Base-by-base conservation (phyloP, 768 basidiomycete species). In the Cyclocybe aegerita region DNA sequence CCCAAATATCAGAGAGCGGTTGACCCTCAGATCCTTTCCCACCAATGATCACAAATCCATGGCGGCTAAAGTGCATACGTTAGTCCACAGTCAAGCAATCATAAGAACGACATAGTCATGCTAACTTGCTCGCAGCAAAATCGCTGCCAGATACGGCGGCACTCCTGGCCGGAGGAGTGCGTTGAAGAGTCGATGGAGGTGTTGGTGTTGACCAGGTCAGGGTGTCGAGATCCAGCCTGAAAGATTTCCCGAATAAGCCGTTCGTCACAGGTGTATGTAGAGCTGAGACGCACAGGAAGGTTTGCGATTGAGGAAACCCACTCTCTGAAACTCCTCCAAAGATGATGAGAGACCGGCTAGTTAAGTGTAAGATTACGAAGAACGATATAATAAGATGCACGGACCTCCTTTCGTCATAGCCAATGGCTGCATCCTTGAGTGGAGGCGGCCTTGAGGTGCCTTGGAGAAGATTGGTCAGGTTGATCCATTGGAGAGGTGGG, bases 71-170 rank as follows among this genome's bases (percentile, higher is more conserved):
- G 47, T n/a, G 48, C 46, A 52, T 53, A 45, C 60, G 43, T 50
- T 57, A 51, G 33, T 4, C 53, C 23, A 23, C 23, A 23, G 23
- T 23, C 23, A 23, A 23, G 16, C 41, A 31, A 29, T 36, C 30
- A 39, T 9, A 30, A 36, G n/a, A 23, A 23, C 32, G 46, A 38
- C 44, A 31, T 40, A 50, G 40, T 33, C 44, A 29, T 36, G 78
- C 88, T 57, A 50, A 89, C 89, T 91, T 88, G 86, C 85, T 92
- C 9, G 88, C 87, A 39, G 88, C 90, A 55, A 79, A 80, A 70
- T 92, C 90, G 15, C 72, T 69, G 4, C 87, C 90, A 38, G 78
- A 70, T 36, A 90, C 60, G 29, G 85, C 81, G 36, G 79, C 78
- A 66, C 80, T 85, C 62, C 88, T 76, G 29, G 86, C 75, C 10